phyloP scores from a whole-genome alignment of 345 rosid genomes.

The Toxicodendron radicans region DNA sequence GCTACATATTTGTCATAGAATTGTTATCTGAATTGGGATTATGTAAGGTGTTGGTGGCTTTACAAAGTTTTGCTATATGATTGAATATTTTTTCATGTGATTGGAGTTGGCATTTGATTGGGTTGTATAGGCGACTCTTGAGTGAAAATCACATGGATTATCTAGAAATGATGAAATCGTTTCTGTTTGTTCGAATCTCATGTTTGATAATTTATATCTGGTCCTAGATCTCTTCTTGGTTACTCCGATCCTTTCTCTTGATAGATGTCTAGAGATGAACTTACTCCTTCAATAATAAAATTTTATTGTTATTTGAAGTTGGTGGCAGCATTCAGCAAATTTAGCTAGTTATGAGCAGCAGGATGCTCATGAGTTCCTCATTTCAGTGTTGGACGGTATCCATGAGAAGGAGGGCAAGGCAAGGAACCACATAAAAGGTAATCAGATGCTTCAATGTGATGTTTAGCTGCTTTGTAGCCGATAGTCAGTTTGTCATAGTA shows the following conservation, averaged over 20 bases:
- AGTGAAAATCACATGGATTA: neutral
- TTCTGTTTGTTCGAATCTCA: slow-evolving; percentile 3
- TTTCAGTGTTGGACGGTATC: slow-evolving; percentile 78
- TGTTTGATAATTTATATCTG: slow-evolving; percentile 2
- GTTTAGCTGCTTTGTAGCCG: slow-evolving; percentile 7
- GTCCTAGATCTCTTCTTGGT: slow-evolving; percentile 18
- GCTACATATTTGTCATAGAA: neutral
- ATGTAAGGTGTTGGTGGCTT: slow-evolving; percentile 1
- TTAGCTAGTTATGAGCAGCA: slow-evolving; percentile 87
- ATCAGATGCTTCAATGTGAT: slow-evolving; percentile 3
- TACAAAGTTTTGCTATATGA: neutral
- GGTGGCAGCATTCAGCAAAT: slow-evolving; percentile 92
- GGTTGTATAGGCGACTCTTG: neutral
- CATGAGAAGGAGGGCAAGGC: slow-evolving; percentile 79
- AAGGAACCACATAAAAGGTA: slow-evolving; percentile 50
- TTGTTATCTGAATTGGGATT: neutral
- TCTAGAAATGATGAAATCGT: neutral
- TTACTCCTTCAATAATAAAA: slow-evolving; percentile 16
- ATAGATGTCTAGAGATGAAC: slow-evolving; percentile 13
- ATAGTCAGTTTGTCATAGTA: neutral
- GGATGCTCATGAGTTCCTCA: slow-evolving; percentile 96
- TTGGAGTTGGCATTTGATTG: neutral
- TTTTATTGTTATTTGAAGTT: slow-evolving; percentile 52
- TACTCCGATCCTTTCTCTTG: slow-evolving; percentile 12
- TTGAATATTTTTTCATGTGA: neutral